Conservation (phyloP, 208 protist genomes). For the Trypanosoma cruzi region DNA sequence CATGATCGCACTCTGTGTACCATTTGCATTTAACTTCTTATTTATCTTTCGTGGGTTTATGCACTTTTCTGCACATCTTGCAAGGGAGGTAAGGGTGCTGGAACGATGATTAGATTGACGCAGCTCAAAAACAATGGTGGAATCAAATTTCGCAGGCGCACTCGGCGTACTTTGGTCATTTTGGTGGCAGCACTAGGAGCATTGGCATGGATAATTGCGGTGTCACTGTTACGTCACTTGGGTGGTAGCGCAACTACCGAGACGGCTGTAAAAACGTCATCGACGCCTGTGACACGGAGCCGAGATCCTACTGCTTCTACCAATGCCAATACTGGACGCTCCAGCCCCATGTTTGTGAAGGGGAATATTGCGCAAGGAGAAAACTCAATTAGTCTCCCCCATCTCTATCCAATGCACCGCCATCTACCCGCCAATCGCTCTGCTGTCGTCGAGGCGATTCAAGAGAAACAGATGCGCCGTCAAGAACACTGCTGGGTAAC, state of each 20-base stretch:
- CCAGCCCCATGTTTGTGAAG: neutral
- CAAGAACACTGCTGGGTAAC: slow-evolving; percentile 13
- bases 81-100: neutral
- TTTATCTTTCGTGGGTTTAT: neutral
- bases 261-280: neutral
- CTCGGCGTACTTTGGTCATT: neutral
- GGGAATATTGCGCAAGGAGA: slow-evolving; percentile 2
- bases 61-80: neutral
- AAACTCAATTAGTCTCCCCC: slow-evolving; percentile 3
- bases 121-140: neutral
- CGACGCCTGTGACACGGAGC: neutral
- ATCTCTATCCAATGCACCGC: slow-evolving; percentile 11
- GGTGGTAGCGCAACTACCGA: neutral
- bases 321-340: neutral
- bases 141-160: neutral
- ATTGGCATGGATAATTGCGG: slow-evolving; percentile 7
- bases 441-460: neutral
- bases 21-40: neutral
- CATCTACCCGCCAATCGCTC: slow-evolving; percentile 1
- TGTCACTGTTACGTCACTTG: neutral
- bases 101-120: neutral
- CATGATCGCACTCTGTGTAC: neutral
- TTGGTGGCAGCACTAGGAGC: slow-evolving; percentile 1
- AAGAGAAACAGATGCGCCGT: slow-evolving; percentile 1
- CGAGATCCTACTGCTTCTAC: neutral